A percentile compares a stretch with the other conserved stretches of the same genome.
Evolutionary conservation across 1,139 yeast genomes (phyloP).

Genomic region (Suhomyces bolitotheri): DNA sequence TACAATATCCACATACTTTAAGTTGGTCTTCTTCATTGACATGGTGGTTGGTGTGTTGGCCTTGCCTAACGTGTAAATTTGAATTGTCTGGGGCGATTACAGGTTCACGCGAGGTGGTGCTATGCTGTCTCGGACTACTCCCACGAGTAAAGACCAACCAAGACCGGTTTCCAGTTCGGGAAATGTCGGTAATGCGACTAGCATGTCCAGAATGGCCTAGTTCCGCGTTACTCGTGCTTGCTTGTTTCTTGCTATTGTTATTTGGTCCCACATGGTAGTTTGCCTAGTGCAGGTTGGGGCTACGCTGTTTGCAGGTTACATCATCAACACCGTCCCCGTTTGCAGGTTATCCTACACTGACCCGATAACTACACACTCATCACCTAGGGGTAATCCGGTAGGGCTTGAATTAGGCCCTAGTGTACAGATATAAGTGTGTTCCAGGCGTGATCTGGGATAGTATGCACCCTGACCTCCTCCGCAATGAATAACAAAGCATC

Average conservation of each 20-base stretch:
- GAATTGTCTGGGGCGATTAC: neutral
- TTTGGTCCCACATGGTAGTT: too few species aligned
- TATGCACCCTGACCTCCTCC: neutral
- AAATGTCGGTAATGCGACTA: too few species aligned
- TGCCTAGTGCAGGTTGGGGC: too few species aligned
- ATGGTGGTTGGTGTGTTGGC: constrained; percentile 8
- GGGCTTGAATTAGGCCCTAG: constrained; percentile 7
- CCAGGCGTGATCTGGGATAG: neutral
- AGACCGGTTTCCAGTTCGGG: too few species aligned
- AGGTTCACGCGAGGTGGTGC: too few species aligned
- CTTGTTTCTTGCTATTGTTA: too few species aligned
- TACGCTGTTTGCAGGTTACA: constrained; percentile 3
- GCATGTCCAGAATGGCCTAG: too few species aligned
- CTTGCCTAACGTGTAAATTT: constrained; percentile 1
- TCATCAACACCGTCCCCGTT: neutral
- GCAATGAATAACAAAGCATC: constrained; percentile 6
- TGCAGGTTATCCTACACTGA: constrained; percentile 3
- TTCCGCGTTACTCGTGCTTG: too few species aligned
- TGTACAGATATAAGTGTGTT: neutral
- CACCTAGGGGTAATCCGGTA: constrained; percentile 5
- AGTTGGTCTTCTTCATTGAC: constrained; percentile 27
- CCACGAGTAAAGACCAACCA: too few species aligned
- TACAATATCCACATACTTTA: constrained; percentile 32
- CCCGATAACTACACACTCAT: constrained; percentile 1
- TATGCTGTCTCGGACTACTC: too few species aligned